Base-by-base conservation (phyloP, 192 early-diverging fungal genomes). In the Podila minutissima region DNA sequence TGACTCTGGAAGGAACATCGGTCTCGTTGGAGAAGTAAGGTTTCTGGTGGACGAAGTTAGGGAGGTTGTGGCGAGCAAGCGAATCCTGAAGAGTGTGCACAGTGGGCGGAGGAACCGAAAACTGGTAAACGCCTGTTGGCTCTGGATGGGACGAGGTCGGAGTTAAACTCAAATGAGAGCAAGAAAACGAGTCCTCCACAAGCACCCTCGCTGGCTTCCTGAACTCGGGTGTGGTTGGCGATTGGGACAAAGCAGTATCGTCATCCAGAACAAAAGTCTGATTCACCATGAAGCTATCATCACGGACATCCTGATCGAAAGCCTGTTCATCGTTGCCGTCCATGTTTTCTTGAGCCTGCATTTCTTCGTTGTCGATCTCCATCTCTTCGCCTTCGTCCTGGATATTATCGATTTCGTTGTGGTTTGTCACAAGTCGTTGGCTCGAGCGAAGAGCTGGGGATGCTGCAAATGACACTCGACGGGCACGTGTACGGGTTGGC, bases 21-120 rank as follows among this genome's bases (percentile, higher is more conserved):
- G 31, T 57, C 4, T 87, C 71, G 31, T 91, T 83, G 13, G 85
- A 85, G 62, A 84, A 95, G 64, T 83, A 89, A 0, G 94, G 92
- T 28, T 90, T 87, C 15, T 83, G 77, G 60, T 95, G 90, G 1
- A 88, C 71, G 10, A 88, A 50, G 37, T 69, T 64, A 0, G 85
- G 85, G 0, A 88, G 51, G 0, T 67, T 72, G 11, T 66, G 65
- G 3, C 28, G 49, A 13, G 66, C n/a, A 32, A 90, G 69, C 5
- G 74, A 76, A 11, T 61, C 51, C 8, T 82, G 29, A 15, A 92
- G 82, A 6, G 83, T 50, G 29, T 74, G 62, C 3, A 64, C 60
- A 5, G 83, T 84, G 11, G 91, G 91, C 5, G 89, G 84, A 13
- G 68, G 41, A 0, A 35, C 10, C 53, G 65, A 63, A 33, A 82